Percentiles rank a stretch among this genome's conserved stretches.
These are phyloP conservation scores for Macrolepiota dolichaula DNA, from an alignment of 768 basidiomycete species.

Conservation along the genomic window DNA sequence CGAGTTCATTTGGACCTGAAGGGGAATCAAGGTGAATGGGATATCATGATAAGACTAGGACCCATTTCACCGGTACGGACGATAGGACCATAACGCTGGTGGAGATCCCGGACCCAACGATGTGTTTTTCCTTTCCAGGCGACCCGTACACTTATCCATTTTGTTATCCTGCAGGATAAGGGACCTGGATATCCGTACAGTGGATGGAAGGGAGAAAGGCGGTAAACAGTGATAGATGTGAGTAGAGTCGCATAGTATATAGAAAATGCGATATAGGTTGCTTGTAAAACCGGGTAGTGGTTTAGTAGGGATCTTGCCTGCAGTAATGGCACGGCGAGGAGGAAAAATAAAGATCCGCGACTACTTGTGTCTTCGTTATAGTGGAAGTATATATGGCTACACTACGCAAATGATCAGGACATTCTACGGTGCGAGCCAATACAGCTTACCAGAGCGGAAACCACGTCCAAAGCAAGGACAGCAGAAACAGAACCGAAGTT, in stretches of 20 bases:
- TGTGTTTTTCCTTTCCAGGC: conserved; percentile 23
- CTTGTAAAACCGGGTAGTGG: neutral
- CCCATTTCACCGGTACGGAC: conserved; percentile 31
- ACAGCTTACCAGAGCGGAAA: neutral
- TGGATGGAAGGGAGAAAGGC: conserved; percentile 37
- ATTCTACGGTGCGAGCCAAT: neutral
- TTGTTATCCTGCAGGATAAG: conserved; percentile 24
- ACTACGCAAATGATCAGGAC: neutral
- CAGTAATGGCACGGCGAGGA: neutral
- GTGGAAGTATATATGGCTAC: neutral
- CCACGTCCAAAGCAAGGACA: neutral
- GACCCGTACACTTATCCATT: conserved; percentile 20
- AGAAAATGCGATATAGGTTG: neutral
- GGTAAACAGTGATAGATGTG: conserved; percentile 22
- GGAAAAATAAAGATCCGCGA: neutral
- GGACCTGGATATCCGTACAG: conserved; percentile 35
- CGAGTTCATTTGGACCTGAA: conserved; percentile 51
- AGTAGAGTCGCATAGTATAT: conserved; percentile 11
- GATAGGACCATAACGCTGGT: conserved; percentile 30
- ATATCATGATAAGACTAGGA: conserved; percentile 17
- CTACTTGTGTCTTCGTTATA: neutral
- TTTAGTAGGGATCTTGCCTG: neutral
- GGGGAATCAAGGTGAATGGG: neutral
- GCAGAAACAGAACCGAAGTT: neutral
- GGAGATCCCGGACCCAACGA: conserved; percentile 22